Conservation (phyloP, 306 rosid genomes). For the Gillenia trifoliata region DNA sequence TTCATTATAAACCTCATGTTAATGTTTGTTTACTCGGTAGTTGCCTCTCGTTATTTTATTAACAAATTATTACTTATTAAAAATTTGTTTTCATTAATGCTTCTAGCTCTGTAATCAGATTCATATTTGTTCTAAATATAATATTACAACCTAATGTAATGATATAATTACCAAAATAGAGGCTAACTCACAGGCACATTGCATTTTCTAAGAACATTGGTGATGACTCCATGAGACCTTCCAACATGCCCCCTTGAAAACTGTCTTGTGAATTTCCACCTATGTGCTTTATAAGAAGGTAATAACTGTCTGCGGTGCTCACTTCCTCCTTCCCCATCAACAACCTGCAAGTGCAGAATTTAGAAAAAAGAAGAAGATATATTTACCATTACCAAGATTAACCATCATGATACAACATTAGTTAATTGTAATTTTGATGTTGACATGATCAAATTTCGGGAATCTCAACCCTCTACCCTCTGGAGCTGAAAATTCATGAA, state of each 20-base stretch:
- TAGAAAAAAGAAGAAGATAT: not conserved
- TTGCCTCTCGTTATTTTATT: no score
- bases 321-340: slow-evolving; percentile 80
- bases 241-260: slow-evolving; percentile 53
- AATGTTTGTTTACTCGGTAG: no score
- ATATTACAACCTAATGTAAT: not conserved
- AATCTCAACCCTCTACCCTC: not conserved
- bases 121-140: not conserved
- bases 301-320: slow-evolving; percentile 65
- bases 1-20: no score
- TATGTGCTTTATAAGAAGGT: slow-evolving; percentile 82
- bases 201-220: slow-evolving; percentile 50
- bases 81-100: not conserved
- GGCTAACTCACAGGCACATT: slow-evolving; percentile 59
- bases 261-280: slow-evolving; percentile 47
- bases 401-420: not conserved
- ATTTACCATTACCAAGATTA: not conserved
- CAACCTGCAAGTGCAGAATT: slow-evolving; percentile 40
- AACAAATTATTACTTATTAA: not conserved
- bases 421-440: not conserved
- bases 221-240: slow-evolving; percentile 45
- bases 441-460: not conserved
- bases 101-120: not conserved
- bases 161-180: not conserved
- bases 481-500: not conserved